A percentile compares a stretch with the other conserved stretches of the same genome.
Evolutionary conservation across 345 rosid species (phyloP).

Genomic region (Populus simonii): DNA sequence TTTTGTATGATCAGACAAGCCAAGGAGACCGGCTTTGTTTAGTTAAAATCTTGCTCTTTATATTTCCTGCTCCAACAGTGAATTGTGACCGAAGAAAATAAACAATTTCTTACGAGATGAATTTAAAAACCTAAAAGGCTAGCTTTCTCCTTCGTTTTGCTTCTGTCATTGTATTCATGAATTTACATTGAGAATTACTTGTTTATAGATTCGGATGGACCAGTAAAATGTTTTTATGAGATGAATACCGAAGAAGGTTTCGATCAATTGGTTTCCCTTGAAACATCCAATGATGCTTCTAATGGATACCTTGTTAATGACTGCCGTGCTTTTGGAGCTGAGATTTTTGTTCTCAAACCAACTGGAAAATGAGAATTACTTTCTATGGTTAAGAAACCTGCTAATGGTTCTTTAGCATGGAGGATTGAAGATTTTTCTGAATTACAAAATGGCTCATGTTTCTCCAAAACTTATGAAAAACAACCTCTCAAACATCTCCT

Average conservation of each 20-base stretch:
- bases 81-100: too few species aligned
- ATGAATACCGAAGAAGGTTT: not conserved
- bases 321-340: not conserved
- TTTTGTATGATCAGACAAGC: too few species aligned
- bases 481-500: too few species aligned
- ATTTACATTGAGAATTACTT: too few species aligned
- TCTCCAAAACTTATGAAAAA: not conserved
- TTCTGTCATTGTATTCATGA: too few species aligned
- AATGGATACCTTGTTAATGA: conserved; percentile 3
- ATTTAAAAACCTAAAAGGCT: too few species aligned
- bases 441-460: not conserved
- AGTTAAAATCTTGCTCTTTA: too few species aligned
- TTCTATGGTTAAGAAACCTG: not conserved
- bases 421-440: not conserved
- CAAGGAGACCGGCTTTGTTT: too few species aligned
- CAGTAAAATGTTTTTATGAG: not conserved
- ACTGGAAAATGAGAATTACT: not conserved
- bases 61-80: too few species aligned
- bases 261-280: not conserved
- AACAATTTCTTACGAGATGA: too few species aligned
- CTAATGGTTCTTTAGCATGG: not conserved
- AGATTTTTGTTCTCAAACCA: not conserved
- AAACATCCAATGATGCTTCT: not conserved
- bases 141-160: too few species aligned
- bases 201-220: not conserved